phyloP scores from a whole-genome alignment of 1,284 basidiomycete species.

The Thelephora terrestris region DNA sequence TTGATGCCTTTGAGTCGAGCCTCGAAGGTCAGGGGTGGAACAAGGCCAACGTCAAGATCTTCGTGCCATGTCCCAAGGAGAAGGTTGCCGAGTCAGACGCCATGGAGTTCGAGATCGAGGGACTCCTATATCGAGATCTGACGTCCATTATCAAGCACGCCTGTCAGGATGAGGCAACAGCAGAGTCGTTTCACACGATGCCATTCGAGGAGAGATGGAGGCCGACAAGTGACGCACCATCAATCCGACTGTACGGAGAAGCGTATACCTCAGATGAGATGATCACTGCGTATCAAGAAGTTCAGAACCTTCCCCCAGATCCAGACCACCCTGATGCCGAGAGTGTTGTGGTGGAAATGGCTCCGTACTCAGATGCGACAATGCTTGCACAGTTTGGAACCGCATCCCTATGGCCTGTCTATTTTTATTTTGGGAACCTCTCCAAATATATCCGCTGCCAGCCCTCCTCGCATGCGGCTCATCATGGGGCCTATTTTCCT shows the following conservation, averaged over 20 bases:
- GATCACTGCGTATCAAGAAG: too few species aligned
- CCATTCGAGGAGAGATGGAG: too few species aligned
- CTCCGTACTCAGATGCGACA: slow-evolving; percentile 19
- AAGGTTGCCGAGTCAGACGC: slow-evolving; percentile 14
- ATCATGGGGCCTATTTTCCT: slow-evolving; percentile 25
- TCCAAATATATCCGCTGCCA: slow-evolving; percentile 21
- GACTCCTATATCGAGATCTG: slow-evolving; percentile 15
- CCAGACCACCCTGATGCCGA: too few species aligned
- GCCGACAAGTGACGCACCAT: too few species aligned
- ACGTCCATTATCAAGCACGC: too few species aligned
- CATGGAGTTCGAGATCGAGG: slow-evolving; percentile 15
- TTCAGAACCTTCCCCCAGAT: too few species aligned
- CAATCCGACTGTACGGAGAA: too few species aligned
- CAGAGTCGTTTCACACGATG: too few species aligned
- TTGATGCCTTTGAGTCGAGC: slow-evolving; percentile 10
- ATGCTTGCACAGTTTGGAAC: slow-evolving; percentile 22
- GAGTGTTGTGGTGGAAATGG: neutral
- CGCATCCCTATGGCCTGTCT: slow-evolving; percentile 24
- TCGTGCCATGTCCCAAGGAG: slow-evolving; percentile 12
- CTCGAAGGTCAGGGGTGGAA: too few species aligned
- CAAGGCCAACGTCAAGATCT: slow-evolving; percentile 14
- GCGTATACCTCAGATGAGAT: too few species aligned
- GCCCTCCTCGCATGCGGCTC: slow-evolving; percentile 15
- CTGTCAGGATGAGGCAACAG: too few species aligned
- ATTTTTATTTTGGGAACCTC: slow-evolving; percentile 23